Base-by-base conservation (phyloP, 352 stramenopile genomes). In the Pythium guiyangense region DNA sequence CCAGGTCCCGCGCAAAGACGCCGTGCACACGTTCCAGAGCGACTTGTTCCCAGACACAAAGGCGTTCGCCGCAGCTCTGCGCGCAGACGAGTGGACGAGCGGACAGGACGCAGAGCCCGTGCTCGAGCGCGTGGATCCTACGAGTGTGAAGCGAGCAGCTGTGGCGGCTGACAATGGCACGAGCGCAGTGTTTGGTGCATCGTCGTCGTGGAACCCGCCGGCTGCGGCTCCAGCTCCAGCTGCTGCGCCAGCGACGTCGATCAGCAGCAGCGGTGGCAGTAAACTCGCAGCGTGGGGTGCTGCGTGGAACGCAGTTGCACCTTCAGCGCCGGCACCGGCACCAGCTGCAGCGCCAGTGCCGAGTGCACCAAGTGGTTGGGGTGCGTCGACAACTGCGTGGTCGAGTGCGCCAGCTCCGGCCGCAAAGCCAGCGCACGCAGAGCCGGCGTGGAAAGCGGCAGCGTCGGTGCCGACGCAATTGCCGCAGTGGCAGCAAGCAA, bases 21-120 rank as follows among this genome's bases (percentile, higher is more conserved):
- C 77, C 0, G 59, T 50, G 12, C 78, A 74, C 45, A 63, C 76
- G 48, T 93, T 92, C 61, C 84, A 93, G 57, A 74, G 62, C 43
- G 84, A 93, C 62, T 71, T 93, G 69, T 93, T 85, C 64, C 84
- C 81, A 0, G 66, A 86, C 25, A 90, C 81, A 12, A 55, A 66
- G 27, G 66, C 71, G 3, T 29, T 57, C 40, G 66, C 58, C 53
- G 46, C 80, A 2, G 71, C 84, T 6, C 52, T 90, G 45, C 74
- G 52, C 18, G 47, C 68, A 6, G 49, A 53, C 1, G 66, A 87
- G 43, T 93, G 81, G 81, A 47, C 31, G 9, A 58, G 52, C 6
- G 77, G 79, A 8, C 22, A 48, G 25, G 79, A 85, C 47, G 73
- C 75, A 6, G 55, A 72, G 39, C 83, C 80, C 0, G 31, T 78